These are phyloP conservation scores for Zea luxurians DNA, from an alignment of 176 grass and related monocot species.

Conservation along the genomic window DNA sequence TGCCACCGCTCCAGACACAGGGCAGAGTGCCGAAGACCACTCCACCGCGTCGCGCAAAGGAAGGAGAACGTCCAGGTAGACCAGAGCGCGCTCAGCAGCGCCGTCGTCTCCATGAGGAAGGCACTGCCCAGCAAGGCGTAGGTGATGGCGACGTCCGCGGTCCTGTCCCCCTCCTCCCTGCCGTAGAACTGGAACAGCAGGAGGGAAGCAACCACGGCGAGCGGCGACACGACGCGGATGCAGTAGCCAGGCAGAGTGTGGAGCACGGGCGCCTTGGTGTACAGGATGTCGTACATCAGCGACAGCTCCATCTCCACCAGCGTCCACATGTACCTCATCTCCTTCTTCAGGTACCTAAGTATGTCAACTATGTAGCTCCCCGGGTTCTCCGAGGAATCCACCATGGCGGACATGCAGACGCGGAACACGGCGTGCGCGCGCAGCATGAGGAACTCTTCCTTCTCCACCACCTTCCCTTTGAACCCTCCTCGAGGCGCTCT, in stretches of 20 bases:
- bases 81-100: not conserved
- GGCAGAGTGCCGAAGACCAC: not conserved
- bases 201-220: not conserved
- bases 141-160: not conserved
- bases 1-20: not conserved
- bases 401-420: conserved; percentile 13
- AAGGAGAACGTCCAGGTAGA: conserved; percentile 17
- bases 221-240: not conserved
- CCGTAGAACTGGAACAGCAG: not conserved
- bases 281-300: conserved; percentile 43
- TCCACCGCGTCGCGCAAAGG: not conserved
- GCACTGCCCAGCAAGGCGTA: not conserved
- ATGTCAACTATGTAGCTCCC: not conserved
- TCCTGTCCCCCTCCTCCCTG: not conserved
- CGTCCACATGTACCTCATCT: not conserved
- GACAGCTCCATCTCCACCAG: conserved; percentile 42
- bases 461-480: not conserved
- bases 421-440: not conserved
- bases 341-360: not conserved
- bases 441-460: conserved; percentile 5
- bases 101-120: not conserved
- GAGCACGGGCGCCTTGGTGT: conserved; percentile 41
- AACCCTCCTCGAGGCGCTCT: conserved; percentile 1
- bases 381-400: conserved; percentile 2
- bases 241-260: conserved; percentile 21